Conservation (phyloP, 495 filamentous ascomycete genomes). For the Podospora tetraspora region DNA sequence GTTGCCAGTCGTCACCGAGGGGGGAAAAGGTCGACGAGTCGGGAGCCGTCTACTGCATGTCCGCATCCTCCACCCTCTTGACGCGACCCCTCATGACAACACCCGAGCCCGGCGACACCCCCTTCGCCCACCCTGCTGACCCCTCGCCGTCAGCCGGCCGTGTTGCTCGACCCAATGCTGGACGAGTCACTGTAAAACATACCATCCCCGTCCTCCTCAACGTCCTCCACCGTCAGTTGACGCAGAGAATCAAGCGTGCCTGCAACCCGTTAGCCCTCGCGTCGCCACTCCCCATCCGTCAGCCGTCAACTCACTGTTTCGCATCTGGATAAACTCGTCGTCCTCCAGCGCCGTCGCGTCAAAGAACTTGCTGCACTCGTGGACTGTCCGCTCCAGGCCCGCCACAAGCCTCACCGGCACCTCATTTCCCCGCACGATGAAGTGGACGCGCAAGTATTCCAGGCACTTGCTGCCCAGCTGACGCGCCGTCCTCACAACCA, state of each 20-base stretch:
- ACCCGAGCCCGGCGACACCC: slow-evolving; percentile 38
- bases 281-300: slow-evolving; percentile 18
- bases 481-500: slow-evolving; percentile 30
- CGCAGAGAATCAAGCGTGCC: slow-evolving; percentile 39
- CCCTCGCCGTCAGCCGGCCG: slow-evolving; percentile 30
- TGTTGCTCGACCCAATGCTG: slow-evolving; percentile 36
- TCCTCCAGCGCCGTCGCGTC: slow-evolving; percentile 33
- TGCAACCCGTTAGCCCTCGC: slow-evolving; percentile 15
- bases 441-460: slow-evolving; percentile 43
- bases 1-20: not conserved
- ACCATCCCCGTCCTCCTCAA: slow-evolving; percentile 54
- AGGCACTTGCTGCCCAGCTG: slow-evolving; percentile 42
- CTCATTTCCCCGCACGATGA: slow-evolving; percentile 34
- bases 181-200: slow-evolving; percentile 42
- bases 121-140: slow-evolving; percentile 39
- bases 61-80: slow-evolving; percentile 25
- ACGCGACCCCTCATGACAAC: slow-evolving; percentile 34
- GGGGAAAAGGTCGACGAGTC: not conserved
- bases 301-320: slow-evolving; percentile 1
- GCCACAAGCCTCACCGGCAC: slow-evolving; percentile 39
- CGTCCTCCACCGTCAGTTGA: slow-evolving; percentile 43
- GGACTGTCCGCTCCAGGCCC: slow-evolving; percentile 39
- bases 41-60: not conserved
- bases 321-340: slow-evolving; percentile 20
- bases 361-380: slow-evolving; percentile 39